These are phyloP conservation scores for Lasiodiplodia sp. DNA, from an alignment of 2,329 filamentous ascomycete species.

Conservation along the genomic window DNA sequence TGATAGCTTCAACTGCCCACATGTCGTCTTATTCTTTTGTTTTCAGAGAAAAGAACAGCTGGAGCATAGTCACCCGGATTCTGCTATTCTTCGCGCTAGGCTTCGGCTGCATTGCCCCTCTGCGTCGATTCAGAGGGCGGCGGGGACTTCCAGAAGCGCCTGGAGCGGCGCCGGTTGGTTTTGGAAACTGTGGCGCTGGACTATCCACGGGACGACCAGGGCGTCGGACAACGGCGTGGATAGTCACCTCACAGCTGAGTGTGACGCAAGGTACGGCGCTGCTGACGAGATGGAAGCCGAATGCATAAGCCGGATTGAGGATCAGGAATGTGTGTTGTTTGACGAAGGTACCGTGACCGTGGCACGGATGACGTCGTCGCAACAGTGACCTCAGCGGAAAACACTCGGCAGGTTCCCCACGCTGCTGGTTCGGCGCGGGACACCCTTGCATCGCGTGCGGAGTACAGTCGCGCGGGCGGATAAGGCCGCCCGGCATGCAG, in stretches of 20 bases:
- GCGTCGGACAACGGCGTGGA: conserved; percentile 1
- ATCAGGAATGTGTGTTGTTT: conserved; percentile 26
- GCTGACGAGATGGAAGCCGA: conserved; percentile 8
- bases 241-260: neutral
- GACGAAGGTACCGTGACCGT: conserved; percentile 11
- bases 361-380: conserved; percentile 23
- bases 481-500: conserved; percentile 26
- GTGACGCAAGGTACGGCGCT: conserved; percentile 18
- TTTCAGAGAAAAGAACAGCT: too few relatives aligned
- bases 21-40: too few relatives aligned
- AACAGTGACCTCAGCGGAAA: conserved; percentile 19
- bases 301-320: conserved; percentile 15
- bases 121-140: neutral
- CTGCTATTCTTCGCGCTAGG: too few relatives aligned
- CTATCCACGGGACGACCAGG: neutral
- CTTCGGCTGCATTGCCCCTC: neutral
- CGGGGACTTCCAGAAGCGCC: conserved; percentile 16
- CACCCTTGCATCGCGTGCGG: conserved; percentile 23
- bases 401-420: conserved; percentile 13
- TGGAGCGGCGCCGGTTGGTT: conserved; percentile 14
- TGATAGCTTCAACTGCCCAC: too few relatives aligned
- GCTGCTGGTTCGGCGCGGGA: neutral
- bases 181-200: conserved; percentile 21
- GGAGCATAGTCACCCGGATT: too few relatives aligned
- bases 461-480: conserved; percentile 14